Base-by-base conservation (phyloP, 371 early-diverging fungal species). In the Mortierella sp. region DNA sequence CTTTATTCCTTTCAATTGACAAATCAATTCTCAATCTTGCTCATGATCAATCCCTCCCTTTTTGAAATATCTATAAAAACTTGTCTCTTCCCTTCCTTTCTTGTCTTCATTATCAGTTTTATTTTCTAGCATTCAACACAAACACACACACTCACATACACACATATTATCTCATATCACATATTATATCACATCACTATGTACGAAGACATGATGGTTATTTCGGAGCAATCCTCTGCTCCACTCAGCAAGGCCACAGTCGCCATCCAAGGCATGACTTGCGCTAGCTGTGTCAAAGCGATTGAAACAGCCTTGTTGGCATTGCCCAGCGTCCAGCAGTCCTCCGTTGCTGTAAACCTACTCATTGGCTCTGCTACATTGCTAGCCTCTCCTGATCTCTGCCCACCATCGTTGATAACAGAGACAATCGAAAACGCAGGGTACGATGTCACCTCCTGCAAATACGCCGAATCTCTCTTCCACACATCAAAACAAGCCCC, bases 181-280 rank as follows among this genome's bases (percentile, higher is more conserved):
- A 17, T 3, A 57, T 35, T 6, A 15, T 29, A 9, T 23, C 54
- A 35, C 29, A 34, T 1, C 37, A 17, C 49, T 9, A n/a, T n/a
- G n/a, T n/a, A n/a, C n/a, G n/a, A n/a, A 55, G 40, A 29, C 37
- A 72, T 73, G 69, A 32, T 45, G 7, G 29, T 80, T 23, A 53
- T 75, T 26, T 51, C 75, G 10, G 80, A 82, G 55, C 59, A 77
- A 12, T 61, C 81, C n/a, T 68, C 85, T 1, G 70, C 85, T 8
- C 56, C 53, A 9, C 80, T 84, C 45, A 70, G 82, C 54, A 86
- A 85, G 68, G 85, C 88, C 7, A 85, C 73, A 13, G 73, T 92
- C 22, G 61, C 91, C 61, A 91, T 98, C 22, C 94, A 91, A 32
- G 59, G 97, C 42, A 95, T 97, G 96, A 94, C 96, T 3, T 96